Base-by-base conservation (phyloP, 1,284 basidiomycete species). In the Polyporus tsugae region DNA sequence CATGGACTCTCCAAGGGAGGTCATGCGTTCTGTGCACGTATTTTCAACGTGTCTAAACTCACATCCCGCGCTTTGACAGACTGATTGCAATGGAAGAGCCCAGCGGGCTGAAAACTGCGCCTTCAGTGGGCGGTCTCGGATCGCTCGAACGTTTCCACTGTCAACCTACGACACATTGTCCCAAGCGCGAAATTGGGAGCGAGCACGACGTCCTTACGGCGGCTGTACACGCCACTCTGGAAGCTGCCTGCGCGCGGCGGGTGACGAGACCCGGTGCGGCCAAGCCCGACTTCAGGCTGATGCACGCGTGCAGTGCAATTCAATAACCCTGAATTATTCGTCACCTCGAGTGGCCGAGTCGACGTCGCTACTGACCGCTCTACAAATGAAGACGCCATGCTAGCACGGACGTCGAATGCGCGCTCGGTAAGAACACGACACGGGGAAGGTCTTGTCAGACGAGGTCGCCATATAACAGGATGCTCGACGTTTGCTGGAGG, bases 381-480 rank as follows among this genome's bases (percentile, higher is more conserved):
- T 19, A 33, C 33, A 53, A 53, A 17, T 53, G 52, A 53, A 33
- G 17, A 29, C 52, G 29, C 52, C 33, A 13, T 7, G 17, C 52
- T 29, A 29, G 46, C 46, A 49, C 25, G 22, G 46, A 49, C 25
- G 46, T 1, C 25, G 22, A 29, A 25, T 29, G 52, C 52, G 52
- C n/a, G n/a, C 29, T 53, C 52, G 52, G 13, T 53, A 53, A 29
- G 29, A 33, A 53, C 52, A 25, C 52, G 52, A 33, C 22, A 6
- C 52, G 33, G 29, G 22, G 52, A 49, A 22, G 22, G 4, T 49
- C 46, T 2, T 49, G 6, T n/a, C n/a, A n/a, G 52, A 33, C 52
- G 10, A 9, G 52, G 55, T 36, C n/a, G n/a, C n/a, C n/a, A 36
- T n/a, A 36, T 58, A 58, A 58, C 19, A 58, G 35, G 33, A 58